A percentile compares a stretch with the other conserved stretches of the same genome.
Conservation (phyloP, 495 filamentous ascomycete genomes). For the Massariosphaeria phaeospora region DNA sequence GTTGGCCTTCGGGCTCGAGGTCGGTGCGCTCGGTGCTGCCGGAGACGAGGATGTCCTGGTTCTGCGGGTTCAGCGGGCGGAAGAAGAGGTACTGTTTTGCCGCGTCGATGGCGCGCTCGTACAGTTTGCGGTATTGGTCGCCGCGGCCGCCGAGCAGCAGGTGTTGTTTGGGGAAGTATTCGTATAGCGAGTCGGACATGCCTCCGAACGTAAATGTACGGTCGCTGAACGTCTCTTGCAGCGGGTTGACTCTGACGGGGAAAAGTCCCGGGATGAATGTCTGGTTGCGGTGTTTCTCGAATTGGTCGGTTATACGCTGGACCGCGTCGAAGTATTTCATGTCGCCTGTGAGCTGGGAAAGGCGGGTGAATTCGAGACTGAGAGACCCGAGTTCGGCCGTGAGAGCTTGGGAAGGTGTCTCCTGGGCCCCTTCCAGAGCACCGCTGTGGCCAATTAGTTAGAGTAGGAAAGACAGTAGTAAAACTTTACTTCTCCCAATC, state of each 20-base stretch:
- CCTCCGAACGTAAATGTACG: constrained; percentile 60
- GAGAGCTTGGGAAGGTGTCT: constrained; percentile 4
- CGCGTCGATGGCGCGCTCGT: constrained; percentile 63
- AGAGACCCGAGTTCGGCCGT: constrained; percentile 81
- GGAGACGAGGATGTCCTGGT: constrained; percentile 72
- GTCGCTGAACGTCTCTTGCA: not conserved
- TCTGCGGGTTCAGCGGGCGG: constrained; percentile 72
- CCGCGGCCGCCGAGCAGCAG: constrained; percentile 75
- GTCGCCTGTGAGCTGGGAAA: constrained; percentile 84
- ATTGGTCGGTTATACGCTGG: constrained; percentile 80
- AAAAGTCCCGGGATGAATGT: constrained; percentile 75
- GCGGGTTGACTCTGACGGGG: constrained; percentile 9
- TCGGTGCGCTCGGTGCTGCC: constrained; percentile 44
- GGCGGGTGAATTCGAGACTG: constrained; percentile 85
- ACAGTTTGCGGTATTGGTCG: constrained; percentile 76
- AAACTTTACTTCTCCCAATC: constrained; percentile 66
- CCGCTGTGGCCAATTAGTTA: constrained; percentile 53
- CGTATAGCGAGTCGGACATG: constrained; percentile 84
- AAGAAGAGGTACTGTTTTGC: constrained; percentile 74
- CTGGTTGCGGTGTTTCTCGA: constrained; percentile 70
- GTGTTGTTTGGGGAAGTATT: constrained; percentile 86
- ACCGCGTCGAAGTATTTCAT: constrained; percentile 92
- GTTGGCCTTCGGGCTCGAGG: constrained; percentile 59
- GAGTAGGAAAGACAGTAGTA: too few relatives aligned
- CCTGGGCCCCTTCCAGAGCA: constrained; percentile 44